Conservation (phyloP, 2,329 filamentous ascomycete species). For the Trichoderma sp. region DNA sequence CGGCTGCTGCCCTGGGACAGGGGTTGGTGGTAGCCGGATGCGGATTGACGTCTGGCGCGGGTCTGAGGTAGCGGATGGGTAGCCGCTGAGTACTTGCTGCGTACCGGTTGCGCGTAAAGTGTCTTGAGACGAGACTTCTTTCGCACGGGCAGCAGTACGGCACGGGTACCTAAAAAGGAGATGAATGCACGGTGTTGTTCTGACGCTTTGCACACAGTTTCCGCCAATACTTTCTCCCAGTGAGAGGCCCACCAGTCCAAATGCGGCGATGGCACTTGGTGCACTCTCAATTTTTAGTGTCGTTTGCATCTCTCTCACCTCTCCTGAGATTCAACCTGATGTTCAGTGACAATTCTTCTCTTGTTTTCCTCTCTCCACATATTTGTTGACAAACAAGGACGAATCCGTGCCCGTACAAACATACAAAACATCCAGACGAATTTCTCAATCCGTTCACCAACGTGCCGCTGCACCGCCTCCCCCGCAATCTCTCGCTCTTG, state of each 20-base stretch:
- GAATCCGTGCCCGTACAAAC: neutral
- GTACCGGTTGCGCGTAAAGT: neutral
- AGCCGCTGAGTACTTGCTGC: neutral
- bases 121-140: neutral
- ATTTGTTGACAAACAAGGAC: neutral
- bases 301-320: neutral
- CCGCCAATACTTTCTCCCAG: neutral
- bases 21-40: slow-evolving; percentile 5
- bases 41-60: neutral
- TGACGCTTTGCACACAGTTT: neutral
- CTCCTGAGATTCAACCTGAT: neutral
- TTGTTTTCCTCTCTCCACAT: neutral
- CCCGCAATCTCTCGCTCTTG: neutral
- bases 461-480: neutral
- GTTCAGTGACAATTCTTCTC: neutral
- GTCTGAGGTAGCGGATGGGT: neutral
- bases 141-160: neutral
- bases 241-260: neutral
- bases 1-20: slow-evolving; percentile 10
- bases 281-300: neutral
- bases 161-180: neutral
- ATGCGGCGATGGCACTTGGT: neutral
- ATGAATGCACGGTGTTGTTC: neutral
- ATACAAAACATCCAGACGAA: neutral
- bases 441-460: neutral